Evolutionary conservation across 495 filamentous ascomycete genomes (phyloP).

Genomic region (Annulohypoxylon maeteangense): DNA sequence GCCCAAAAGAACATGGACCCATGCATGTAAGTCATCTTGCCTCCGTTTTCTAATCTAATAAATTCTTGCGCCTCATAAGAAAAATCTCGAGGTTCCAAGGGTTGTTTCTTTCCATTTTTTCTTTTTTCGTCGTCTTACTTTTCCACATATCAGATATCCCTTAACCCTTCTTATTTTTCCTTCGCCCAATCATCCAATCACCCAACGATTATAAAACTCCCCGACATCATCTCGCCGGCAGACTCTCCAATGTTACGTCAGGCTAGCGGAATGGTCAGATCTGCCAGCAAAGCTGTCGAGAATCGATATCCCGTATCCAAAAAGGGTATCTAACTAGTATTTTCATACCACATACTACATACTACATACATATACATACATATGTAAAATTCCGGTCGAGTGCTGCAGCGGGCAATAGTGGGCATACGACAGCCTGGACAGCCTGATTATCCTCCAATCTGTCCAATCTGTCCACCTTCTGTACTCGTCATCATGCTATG

Average conservation of each 20-base stretch:
- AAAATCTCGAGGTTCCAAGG: constrained; percentile 12
- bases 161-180: constrained; percentile 6
- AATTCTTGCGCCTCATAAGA: constrained; percentile 1
- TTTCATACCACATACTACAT: background rate
- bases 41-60: constrained; percentile 35
- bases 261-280: constrained; percentile 38
- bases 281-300: constrained; percentile 30
- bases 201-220: background rate
- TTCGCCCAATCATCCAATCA: constrained; percentile 25
- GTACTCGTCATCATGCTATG: constrained; percentile 7
- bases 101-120: too few species aligned
- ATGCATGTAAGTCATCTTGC: constrained; percentile 40
- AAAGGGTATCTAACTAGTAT: constrained; percentile 27
- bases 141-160: constrained; percentile 9
- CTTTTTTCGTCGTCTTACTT: constrained; percentile 41
- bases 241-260: constrained; percentile 38
- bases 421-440: constrained; percentile 23
- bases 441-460: background rate
- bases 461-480: background rate
- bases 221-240: constrained; percentile 33
- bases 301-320: constrained; percentile 41
- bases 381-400: constrained; percentile 20
- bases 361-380: background rate
- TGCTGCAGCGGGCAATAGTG: constrained; percentile 16
- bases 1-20: constrained; percentile 7